These are phyloP conservation scores for Madurella mycetomatis DNA, from an alignment of 2,329 filamentous ascomycete genomes.

Conservation along the genomic window DNA sequence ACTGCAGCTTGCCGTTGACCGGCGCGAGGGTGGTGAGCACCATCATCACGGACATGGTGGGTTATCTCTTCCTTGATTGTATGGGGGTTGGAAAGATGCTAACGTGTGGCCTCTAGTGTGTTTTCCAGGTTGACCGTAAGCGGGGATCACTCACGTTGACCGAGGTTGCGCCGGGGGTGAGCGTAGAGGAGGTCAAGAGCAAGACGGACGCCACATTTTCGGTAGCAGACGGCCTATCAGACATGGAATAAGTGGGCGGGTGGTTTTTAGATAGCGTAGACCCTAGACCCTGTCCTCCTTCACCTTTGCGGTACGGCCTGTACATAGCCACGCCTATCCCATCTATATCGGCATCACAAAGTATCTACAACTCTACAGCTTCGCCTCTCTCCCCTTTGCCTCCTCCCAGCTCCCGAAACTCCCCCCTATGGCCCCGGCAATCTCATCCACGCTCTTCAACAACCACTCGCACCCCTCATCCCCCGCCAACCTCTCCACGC, in stretches of 20 bases:
- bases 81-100: not conserved
- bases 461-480: conserved; percentile 48
- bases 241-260: conserved; percentile 34
- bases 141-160: conserved; percentile 62
- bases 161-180: conserved; percentile 65
- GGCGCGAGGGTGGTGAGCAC: conserved; percentile 64
- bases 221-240: conserved; percentile 54
- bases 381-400: conserved; percentile 4
- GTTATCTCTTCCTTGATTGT: conserved; percentile 29
- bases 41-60: conserved; percentile 68
- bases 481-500: conserved; percentile 40
- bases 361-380: conserved; percentile 5
- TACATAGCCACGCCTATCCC: no score
- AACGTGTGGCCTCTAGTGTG: conserved; percentile 45
- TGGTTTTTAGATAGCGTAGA: no score
- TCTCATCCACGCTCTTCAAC: conserved; percentile 40
- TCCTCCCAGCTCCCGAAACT: conserved; percentile 33
- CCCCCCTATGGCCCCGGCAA: conserved; percentile 43
- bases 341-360: no score
- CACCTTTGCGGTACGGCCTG: no score
- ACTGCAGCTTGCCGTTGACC: conserved; percentile 61
- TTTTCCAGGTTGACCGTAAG: conserved; percentile 63
- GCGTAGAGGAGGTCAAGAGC: conserved; percentile 61
- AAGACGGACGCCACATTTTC: conserved; percentile 68
- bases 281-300: no score